These are phyloP conservation scores for Deakozyma indianensis DNA, from an alignment of 805 yeast species.

Conservation along the genomic window DNA sequence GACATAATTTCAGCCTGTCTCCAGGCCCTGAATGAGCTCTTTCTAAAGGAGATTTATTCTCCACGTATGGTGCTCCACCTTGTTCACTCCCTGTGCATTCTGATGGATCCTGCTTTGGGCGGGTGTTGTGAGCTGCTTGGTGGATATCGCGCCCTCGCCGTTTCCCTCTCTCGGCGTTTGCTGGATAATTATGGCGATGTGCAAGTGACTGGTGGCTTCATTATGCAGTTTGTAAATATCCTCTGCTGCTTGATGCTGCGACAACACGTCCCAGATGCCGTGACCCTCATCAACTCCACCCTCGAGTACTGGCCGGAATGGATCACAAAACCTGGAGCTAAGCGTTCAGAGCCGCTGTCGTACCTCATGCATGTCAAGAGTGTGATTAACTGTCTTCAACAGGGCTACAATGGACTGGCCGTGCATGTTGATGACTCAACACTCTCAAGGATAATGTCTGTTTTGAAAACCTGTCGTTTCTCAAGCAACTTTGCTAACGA, in stretches of 20 bases:
- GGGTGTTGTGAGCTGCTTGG: neutral
- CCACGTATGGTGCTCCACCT: neutral
- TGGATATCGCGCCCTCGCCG: neutral
- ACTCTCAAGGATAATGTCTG: neutral
- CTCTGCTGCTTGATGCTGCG: neutral
- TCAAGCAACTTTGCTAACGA: neutral
- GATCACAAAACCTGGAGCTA: neutral
- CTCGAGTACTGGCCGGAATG: neutral
- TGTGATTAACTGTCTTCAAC: neutral
- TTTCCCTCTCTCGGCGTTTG: neutral
- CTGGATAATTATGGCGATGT: neutral
- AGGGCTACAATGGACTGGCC: neutral
- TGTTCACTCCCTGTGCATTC: neutral
- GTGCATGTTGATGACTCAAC: neutral
- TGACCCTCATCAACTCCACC: neutral
- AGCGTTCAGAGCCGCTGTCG: neutral
- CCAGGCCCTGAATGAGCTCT: neutral
- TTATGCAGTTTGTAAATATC: neutral
- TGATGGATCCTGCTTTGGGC: neutral
- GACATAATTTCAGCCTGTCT: neutral
- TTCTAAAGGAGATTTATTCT: neutral
- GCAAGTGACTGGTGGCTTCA: neutral
- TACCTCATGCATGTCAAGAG: neutral
- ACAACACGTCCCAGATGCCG: neutral
- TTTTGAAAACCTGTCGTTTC: neutral